Evolutionary conservation across 257 asterid genomes (phyloP), one percentile per base, ranked within the genome.

Genomic region (Capsicum rhomboideum): DNA sequence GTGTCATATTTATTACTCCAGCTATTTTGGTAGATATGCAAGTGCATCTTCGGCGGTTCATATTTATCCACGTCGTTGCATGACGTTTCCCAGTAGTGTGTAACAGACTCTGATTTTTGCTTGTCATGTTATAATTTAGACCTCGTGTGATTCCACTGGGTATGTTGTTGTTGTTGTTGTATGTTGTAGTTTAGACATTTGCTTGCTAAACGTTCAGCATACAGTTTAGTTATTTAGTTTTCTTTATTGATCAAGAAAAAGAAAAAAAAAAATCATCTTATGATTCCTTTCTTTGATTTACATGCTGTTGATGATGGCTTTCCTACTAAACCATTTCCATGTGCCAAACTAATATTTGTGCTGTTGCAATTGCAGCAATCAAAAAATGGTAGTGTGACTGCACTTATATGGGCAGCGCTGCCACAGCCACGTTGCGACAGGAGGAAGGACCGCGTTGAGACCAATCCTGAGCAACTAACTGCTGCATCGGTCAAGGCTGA

Each of bases 401-500:
- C 99, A 80, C 86, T 94, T 84, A 93, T 97, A 86, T 97, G 99
- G 99, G 98, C 92, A 85, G 99, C 99, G 50, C 91, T 97, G 85
- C 99, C 99, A 10, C 99, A 97, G 82, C 99, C 99, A 54, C 99
- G 99, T 49, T 92, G 93, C 44, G 99, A 97, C 90, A 91, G 99
- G 77, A 91, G 86, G 86, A 97, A 95, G 90, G 99, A 97, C 86
- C 92, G 99, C 84, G 99, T 97, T 44, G 99, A 97, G 91, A 97
- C 99, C 59, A 97, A 97, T 83, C 99, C 99, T 1, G 99, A 97
- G 86, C 99, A 97, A 92, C 91, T 97, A 87, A 97, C 99, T 55
- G 99, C 99, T 34, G 99, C 99, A 83, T 94, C 99, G 64, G 92
- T 87, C 85, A 94, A 93, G 83, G 99, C 99, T 50, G 99, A 97